These are phyloP conservation scores for Emmonsiellopsis sp. DNA, from an alignment of 2,329 filamentous ascomycete genomes.

Conservation along the genomic window DNA sequence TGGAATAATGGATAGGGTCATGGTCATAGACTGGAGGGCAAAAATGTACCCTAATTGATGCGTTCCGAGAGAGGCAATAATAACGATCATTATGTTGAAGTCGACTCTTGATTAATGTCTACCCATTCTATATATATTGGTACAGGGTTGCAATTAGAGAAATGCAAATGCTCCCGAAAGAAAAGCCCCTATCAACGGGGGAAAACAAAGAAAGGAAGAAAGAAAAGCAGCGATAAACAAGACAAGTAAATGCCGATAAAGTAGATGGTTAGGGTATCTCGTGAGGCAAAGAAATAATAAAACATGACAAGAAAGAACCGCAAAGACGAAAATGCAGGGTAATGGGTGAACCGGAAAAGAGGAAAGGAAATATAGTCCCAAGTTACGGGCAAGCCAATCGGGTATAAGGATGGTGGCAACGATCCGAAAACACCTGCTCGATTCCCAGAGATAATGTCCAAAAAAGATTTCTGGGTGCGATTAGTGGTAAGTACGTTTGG, in stretches of 20 bases:
- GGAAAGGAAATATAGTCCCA: neutral
- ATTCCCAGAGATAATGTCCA: too few relatives aligned
- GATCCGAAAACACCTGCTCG: too few relatives aligned
- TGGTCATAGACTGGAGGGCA: too few relatives aligned
- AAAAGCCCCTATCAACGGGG: neutral
- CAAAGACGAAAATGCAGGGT: neutral
- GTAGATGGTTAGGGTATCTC: neutral
- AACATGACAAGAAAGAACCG: neutral
- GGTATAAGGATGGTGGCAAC: too few relatives aligned
- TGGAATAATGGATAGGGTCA: too few relatives aligned
- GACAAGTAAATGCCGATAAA: neutral
- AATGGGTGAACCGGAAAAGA: neutral
- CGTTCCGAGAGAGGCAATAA: too few relatives aligned
- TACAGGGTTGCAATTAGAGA: neutral
- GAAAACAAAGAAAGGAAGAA: neutral
- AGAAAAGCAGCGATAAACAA: neutral
- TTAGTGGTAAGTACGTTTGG: too few relatives aligned
- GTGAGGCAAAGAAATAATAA: neutral
- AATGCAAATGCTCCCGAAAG: too few relatives aligned
- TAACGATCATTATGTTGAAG: neutral
- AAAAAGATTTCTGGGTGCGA: too few relatives aligned
- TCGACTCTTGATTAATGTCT: neutral
- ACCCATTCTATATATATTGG: neutral
- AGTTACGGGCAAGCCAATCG: too few relatives aligned
- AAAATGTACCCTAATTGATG: too few relatives aligned